These are phyloP conservation scores for Artemisia tridentata DNA, from an alignment of 129 eudicot species.

Conservation along the genomic window DNA sequence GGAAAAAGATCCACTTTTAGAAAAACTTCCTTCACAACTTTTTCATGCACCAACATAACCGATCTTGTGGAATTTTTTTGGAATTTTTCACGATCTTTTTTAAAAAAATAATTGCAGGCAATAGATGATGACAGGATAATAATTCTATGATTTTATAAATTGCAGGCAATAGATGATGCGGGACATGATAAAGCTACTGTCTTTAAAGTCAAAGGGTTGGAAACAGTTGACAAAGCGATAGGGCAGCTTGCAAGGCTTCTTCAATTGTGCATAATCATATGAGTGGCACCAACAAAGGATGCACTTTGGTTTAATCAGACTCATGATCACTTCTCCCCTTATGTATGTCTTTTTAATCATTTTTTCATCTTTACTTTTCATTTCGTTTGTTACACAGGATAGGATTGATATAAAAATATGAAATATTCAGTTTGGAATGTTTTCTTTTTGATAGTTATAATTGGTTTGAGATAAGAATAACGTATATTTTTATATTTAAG, in stretches of 20 bases:
- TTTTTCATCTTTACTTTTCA: neutral
- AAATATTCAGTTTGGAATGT: no score
- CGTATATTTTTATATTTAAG: no score
- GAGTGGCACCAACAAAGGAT: conserved; percentile 40
- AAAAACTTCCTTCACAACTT: no score
- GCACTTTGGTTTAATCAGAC: conserved; percentile 83
- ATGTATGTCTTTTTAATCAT: conserved; percentile 25
- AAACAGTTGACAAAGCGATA: conserved; percentile 85
- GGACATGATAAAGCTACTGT: conserved; percentile 96
- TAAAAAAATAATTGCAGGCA: no score
- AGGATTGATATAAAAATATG: neutral
- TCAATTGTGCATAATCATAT: no score
- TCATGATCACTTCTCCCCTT: conserved; percentile 88
- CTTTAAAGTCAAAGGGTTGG: conserved; percentile 87
- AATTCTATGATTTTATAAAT: neutral
- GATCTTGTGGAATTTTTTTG: no score
- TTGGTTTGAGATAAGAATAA: no score
- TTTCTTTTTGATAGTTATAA: no score
- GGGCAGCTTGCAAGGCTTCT: conserved; percentile 90
- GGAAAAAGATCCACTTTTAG: no score
- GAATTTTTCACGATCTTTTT: no score
- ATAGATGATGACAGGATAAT: no score
- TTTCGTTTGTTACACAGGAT: neutral
- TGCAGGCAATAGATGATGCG: conserved; percentile 95
- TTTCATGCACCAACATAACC: no score